phyloP scores from a whole-genome alignment of 164 flowering plant species.

The Liquidambar formosana region DNA sequence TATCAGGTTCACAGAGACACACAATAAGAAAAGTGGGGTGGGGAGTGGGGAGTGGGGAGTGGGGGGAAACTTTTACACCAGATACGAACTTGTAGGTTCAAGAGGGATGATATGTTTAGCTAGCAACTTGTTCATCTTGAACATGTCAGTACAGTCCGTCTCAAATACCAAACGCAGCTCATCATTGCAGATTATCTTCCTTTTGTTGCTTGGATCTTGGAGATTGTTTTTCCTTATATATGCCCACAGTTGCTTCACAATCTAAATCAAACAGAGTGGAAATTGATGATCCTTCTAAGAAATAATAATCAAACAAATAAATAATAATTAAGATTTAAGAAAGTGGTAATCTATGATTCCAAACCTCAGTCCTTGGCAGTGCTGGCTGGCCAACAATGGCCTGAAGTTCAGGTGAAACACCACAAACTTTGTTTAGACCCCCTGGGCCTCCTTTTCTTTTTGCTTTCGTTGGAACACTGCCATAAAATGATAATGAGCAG shows the following conservation, averaged over 20 bases:
- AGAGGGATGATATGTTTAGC: slow-evolving; percentile 61
- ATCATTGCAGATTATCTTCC: slow-evolving; percentile 93
- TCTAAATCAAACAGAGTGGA: slow-evolving; percentile 40
- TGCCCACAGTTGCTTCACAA: slow-evolving; percentile 96
- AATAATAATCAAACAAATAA: not conserved
- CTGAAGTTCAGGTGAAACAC: slow-evolving; percentile 90
- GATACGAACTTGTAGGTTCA: slow-evolving; percentile 67
- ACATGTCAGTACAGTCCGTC: slow-evolving; percentile 97
- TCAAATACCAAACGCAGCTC: slow-evolving; percentile 83
- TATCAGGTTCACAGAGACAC: too few relatives aligned
- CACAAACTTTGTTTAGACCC: slow-evolving; percentile 87
- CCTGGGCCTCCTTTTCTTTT: slow-evolving; percentile 98
- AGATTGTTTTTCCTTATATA: slow-evolving; percentile 91
- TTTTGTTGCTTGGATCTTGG: slow-evolving; percentile 95
- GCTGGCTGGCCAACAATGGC: slow-evolving; percentile 83
- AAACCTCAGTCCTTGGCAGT: slow-evolving; percentile 89
- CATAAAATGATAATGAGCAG: slow-evolving; percentile 5
- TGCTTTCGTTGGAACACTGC: slow-evolving; percentile 59
- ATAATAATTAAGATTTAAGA: too few relatives aligned
- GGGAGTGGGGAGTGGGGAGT: too few relatives aligned
- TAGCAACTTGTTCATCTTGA: slow-evolving; percentile 59
- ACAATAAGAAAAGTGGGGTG: too few relatives aligned
- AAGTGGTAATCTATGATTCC: not conserved
- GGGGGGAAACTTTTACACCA: not conserved
- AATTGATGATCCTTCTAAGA: not conserved